Evolutionary conservation across 345 rosid genomes (phyloP).

Genomic region (Ricinus communis): DNA sequence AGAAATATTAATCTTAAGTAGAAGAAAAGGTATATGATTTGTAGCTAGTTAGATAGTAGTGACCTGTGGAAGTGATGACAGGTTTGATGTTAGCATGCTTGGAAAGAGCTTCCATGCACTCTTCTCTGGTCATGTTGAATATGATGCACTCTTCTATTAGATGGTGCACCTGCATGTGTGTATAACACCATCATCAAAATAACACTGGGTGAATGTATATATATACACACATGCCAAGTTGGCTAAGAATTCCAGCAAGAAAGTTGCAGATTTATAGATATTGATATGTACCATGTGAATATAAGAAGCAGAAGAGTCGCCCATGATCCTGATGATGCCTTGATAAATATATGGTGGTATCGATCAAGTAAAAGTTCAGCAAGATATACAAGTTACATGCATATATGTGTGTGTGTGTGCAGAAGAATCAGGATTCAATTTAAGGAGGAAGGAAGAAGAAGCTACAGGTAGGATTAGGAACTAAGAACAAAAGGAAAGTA

Average conservation of each 20-base stretch:
- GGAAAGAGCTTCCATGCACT: slow-evolving; percentile 88
- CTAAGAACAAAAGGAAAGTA: neutral
- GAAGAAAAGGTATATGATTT: no score
- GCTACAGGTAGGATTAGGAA: neutral
- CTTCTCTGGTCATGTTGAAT: slow-evolving; percentile 84
- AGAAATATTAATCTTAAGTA: neutral
- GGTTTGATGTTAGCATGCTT: slow-evolving; percentile 84
- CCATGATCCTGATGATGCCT: slow-evolving; percentile 11
- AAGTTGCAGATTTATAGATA: neutral
- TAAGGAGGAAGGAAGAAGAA: neutral
- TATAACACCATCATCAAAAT: neutral
- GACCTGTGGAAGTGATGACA: slow-evolving; percentile 90
- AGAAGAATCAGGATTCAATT: neutral
- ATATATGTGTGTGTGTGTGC: no score
- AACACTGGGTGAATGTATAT: no score
- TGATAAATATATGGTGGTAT: no score
- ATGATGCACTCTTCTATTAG: slow-evolving; percentile 87
- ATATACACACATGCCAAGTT: no score
- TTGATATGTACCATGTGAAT: slow-evolving; percentile 23
- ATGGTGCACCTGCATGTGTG: slow-evolving; percentile 67
- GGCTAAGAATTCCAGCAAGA: neutral
- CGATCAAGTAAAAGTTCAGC: no score
- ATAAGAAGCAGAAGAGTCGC: slow-evolving; percentile 28
- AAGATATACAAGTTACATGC: no score
- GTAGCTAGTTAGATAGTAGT: no score